A percentile compares a stretch with the other conserved stretches of the same genome.
phyloP scores from a whole-genome alignment of 305 asterid genomes.

The Euphrasia arctica region DNA sequence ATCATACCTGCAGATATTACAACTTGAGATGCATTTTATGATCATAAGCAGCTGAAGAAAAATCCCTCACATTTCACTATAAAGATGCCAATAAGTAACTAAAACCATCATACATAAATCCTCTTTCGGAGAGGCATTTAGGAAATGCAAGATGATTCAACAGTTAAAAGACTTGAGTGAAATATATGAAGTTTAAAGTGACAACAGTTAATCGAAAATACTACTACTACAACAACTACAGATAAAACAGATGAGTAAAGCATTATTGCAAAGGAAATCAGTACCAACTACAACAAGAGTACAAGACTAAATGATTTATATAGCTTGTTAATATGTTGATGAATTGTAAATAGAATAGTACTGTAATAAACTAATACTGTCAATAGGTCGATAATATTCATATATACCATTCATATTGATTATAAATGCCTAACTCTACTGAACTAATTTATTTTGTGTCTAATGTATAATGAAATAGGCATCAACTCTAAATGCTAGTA shows the following conservation, averaged over 20 bases:
- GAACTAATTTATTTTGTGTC: too few species aligned
- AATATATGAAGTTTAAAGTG: too few species aligned
- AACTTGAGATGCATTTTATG: slow-evolving; percentile 13
- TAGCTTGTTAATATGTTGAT: not conserved
- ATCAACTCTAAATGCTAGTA: not conserved
- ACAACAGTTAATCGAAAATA: too few species aligned
- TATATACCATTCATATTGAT: too few species aligned
- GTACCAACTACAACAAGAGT: slow-evolving; percentile 7
- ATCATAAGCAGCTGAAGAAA: slow-evolving; percentile 20
- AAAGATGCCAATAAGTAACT: not conserved
- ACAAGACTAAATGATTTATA: slow-evolving; percentile 14
- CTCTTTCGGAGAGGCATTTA: not conserved
- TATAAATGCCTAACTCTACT: too few species aligned
- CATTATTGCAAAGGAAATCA: too few species aligned
- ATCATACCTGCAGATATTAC: slow-evolving; percentile 30
- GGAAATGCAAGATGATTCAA: slow-evolving; percentile 4
- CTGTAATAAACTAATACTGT: not conserved
- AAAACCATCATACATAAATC: slow-evolving; percentile 1
- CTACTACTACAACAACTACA: too few species aligned
- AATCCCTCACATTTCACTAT: not conserved
- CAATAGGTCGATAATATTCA: too few species aligned
- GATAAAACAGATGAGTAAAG: too few species aligned
- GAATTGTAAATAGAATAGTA: not conserved
- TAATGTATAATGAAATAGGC: not conserved
- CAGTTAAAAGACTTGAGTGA: not conserved